These are phyloP conservation scores for Aspergillus sojae DNA, from an alignment of 2,329 filamentous ascomycete genomes.

Conservation along the genomic window DNA sequence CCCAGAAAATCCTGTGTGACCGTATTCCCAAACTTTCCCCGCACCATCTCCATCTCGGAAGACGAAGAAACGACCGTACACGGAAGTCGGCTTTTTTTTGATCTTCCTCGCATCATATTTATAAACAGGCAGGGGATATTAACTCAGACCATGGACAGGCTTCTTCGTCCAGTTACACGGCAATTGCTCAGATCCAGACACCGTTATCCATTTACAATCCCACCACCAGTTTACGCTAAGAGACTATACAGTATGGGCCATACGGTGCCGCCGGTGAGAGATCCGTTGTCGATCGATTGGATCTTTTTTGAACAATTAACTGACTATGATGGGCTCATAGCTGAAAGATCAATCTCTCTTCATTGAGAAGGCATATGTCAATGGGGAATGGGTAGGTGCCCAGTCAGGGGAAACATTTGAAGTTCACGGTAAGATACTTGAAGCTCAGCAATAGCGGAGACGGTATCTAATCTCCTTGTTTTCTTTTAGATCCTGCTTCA, in stretches of 20 bases:
- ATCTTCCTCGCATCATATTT: not conserved
- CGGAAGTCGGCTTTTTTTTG: constrained; percentile 5
- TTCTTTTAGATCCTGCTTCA: constrained; percentile 72
- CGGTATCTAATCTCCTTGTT: not conserved
- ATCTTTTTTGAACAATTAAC: not conserved
- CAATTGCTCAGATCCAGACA: constrained; percentile 39
- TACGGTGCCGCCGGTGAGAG: constrained; percentile 43
- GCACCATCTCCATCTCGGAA: not conserved
- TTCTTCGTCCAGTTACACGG: constrained; percentile 38
- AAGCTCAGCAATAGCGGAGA: not conserved
- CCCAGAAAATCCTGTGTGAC: not conserved
- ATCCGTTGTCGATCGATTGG: not conserved
- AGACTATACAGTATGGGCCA: constrained; percentile 47
- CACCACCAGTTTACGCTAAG: constrained; percentile 33
- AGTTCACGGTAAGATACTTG: constrained; percentile 62
- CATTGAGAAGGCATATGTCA: constrained; percentile 82
- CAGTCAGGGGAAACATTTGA: constrained; percentile 90
- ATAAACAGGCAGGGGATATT: constrained; percentile 17
- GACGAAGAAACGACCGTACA: not conserved
- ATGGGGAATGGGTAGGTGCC: constrained; percentile 88
- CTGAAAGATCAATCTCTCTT: constrained; percentile 79
- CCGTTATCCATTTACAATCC: constrained; percentile 40
- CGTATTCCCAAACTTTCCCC: constrained; percentile 7
- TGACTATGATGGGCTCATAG: constrained; percentile 28
- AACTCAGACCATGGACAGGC: constrained; percentile 33